Evolutionary conservation across 306 rosid genomes (phyloP).

Genomic region (Neltuma alba): DNA sequence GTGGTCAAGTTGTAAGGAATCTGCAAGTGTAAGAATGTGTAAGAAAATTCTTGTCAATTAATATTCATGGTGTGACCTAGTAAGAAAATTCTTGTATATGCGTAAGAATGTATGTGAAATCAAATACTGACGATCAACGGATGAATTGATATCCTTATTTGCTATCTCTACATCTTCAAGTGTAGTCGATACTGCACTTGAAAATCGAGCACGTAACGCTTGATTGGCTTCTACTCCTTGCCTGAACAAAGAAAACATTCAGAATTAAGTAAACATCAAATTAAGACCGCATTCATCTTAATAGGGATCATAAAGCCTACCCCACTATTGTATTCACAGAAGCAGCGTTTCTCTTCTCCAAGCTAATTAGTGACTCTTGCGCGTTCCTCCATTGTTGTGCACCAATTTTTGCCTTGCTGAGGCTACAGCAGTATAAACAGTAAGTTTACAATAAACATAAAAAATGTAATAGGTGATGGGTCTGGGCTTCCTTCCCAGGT

Average conservation of each 20-base stretch:
- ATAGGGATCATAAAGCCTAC: conserved; percentile 46
- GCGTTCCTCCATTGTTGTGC: conserved; percentile 94
- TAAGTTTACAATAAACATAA: conserved; percentile 22
- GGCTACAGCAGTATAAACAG: conserved; percentile 53
- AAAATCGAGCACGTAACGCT: conserved; percentile 71
- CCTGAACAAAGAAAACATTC: conserved; percentile 47
- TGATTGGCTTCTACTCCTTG: conserved; percentile 86
- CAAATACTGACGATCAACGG: conserved; percentile 76
- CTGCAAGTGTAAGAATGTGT: conserved; percentile 47
- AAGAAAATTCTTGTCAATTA: conserved; percentile 28
- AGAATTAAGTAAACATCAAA: conserved; percentile 19
- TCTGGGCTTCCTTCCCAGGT: too few species aligned
- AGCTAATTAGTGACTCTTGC: conserved; percentile 81
- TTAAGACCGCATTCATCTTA: conserved; percentile 4
- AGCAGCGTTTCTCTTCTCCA: conserved; percentile 75
- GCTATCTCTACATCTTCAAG: conserved; percentile 84
- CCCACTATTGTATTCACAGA: conserved; percentile 85
- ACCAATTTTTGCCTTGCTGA: conserved; percentile 84
- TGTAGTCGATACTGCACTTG: conserved; percentile 69
- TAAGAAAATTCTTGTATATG: not conserved
- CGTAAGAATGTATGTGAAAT: conserved; percentile 5
- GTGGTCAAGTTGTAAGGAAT: conserved; percentile 91
- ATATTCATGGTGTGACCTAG: conserved; percentile 7
- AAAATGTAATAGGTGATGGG: conserved; percentile 22
- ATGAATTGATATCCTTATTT: conserved; percentile 79